phyloP scores from a whole-genome alignment of 2,329 filamentous ascomycete species.

The Lecanosticta acicola region DNA sequence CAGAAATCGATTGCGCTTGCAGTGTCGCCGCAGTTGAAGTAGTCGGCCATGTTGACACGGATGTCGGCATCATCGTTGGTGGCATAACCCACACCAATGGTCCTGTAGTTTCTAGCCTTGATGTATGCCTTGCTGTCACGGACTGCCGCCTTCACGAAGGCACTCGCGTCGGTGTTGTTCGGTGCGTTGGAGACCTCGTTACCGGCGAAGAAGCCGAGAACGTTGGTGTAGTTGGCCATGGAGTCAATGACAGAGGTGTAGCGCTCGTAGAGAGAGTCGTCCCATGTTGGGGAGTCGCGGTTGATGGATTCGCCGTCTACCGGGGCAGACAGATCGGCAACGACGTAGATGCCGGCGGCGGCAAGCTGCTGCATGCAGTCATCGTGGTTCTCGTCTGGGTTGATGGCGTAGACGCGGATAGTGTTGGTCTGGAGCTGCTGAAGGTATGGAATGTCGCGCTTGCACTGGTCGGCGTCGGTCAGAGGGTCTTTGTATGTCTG shows the following conservation, averaged over 20 bases:
- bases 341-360: slow-evolving; percentile 86
- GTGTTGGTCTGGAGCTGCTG: slow-evolving; percentile 77
- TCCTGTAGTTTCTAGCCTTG: slow-evolving; percentile 67
- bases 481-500: slow-evolving; percentile 74
- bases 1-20: slow-evolving; percentile 82
- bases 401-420: slow-evolving; percentile 90
- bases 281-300: slow-evolving; percentile 73
- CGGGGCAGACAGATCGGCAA: slow-evolving; percentile 84
- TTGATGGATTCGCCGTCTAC: slow-evolving; percentile 65
- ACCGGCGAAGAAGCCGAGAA: slow-evolving; percentile 95
- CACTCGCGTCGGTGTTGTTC: slow-evolving; percentile 84
- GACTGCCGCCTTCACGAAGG: slow-evolving; percentile 95
- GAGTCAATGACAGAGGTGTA: slow-evolving; percentile 81
- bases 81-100: slow-evolving; percentile 88
- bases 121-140: slow-evolving; percentile 96
- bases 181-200: slow-evolving; percentile 91
- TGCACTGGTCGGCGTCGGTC: slow-evolving; percentile 63
- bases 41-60: slow-evolving; percentile 74
- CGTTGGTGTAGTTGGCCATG: slow-evolving; percentile 78
- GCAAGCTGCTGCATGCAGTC: slow-evolving; percentile 79
- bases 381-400: slow-evolving; percentile 71
- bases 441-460: slow-evolving; percentile 79
- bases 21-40: slow-evolving; percentile 83
- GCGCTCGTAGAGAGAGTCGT: slow-evolving; percentile 67
- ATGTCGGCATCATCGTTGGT: slow-evolving; percentile 88